Percentiles rank a stretch among this genome's conserved stretches.
These are phyloP conservation scores for Colletotrichum tanaceti DNA, from an alignment of 2,329 filamentous ascomycete genomes.

Conservation along the genomic window DNA sequence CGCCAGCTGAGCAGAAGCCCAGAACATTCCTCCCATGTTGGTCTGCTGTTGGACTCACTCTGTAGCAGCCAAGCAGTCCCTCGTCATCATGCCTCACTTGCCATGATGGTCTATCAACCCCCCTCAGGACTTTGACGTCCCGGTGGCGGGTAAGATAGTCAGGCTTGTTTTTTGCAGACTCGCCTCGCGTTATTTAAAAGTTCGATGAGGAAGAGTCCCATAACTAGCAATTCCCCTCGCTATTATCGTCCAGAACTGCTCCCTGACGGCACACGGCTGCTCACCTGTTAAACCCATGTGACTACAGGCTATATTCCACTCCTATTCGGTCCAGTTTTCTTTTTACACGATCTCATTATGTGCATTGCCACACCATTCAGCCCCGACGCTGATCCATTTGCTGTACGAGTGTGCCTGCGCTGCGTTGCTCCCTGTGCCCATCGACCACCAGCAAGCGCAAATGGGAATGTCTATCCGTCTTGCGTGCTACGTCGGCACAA, in stretches of 20 bases:
- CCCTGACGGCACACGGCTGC: too few relatives aligned
- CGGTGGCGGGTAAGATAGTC: not conserved
- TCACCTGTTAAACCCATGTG: too few relatives aligned
- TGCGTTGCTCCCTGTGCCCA: not conserved
- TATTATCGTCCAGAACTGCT: too few relatives aligned
- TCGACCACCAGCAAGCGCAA: conserved; percentile 7
- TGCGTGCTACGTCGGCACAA: conserved; percentile 21
- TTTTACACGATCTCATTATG: too few relatives aligned
- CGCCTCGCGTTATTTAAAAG: not conserved
- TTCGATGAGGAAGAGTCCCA: not conserved
- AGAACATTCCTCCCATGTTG: not conserved
- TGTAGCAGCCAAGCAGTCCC: conserved; percentile 1
- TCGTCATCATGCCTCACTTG: not conserved
- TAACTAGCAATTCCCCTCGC: not conserved
- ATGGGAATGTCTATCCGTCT: conserved; percentile 34
- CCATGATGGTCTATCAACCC: not conserved
- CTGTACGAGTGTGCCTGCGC: conserved; percentile 8
- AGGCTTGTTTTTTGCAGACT: not conserved
- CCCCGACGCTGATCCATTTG: conserved; percentile 29
- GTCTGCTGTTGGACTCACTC: not conserved
- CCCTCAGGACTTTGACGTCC: not conserved
- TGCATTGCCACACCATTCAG: not conserved
- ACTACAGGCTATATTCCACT: not conserved
- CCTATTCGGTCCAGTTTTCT: too few relatives aligned
- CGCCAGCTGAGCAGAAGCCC: not conserved